phyloP scores from a whole-genome alignment of 495 filamentous ascomycete species.

The Annulohypoxylon moriforme region DNA sequence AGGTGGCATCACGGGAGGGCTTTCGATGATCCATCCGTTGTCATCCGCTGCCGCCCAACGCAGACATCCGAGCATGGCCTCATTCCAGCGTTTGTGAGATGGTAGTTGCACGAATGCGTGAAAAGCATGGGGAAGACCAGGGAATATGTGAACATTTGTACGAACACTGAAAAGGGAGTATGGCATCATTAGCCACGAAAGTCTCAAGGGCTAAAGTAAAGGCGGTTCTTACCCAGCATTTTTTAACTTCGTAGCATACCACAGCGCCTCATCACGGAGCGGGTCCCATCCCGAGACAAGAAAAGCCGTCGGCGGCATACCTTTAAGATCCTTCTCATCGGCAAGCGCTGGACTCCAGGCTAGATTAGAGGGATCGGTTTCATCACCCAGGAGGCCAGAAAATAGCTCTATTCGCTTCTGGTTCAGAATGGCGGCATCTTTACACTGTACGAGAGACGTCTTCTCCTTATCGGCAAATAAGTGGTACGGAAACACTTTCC shows the following conservation, averaged over 20 bases:
- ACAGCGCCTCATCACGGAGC: constrained; percentile 60
- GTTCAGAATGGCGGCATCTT: constrained; percentile 54
- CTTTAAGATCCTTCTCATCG: constrained; percentile 52
- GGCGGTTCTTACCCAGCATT: constrained; percentile 57
- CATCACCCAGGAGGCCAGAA: constrained; percentile 44
- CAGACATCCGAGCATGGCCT: constrained; percentile 36
- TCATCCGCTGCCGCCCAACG: constrained; percentile 38
- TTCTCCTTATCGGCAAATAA: constrained; percentile 49
- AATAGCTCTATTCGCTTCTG: constrained; percentile 51
- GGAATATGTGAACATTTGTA: constrained; percentile 48
- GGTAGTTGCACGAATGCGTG: constrained; percentile 34
- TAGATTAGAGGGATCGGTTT: constrained; percentile 43
- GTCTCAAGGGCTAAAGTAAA: background rate
- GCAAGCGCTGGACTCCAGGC: constrained; percentile 57
- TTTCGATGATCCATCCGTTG: constrained; percentile 38
- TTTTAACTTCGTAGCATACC: constrained; percentile 57
- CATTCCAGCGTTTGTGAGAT: constrained; percentile 39
- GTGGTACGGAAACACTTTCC: constrained; percentile 53
- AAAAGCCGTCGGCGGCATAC: constrained; percentile 58
- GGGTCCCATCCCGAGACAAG: constrained; percentile 60
- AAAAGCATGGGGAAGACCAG: constrained; percentile 46
- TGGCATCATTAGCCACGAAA: background rate
- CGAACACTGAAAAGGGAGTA: constrained; percentile 27
- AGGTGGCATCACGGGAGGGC: constrained; percentile 26
- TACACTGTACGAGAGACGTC: constrained; percentile 56